Conservation (phyloP, 805 yeast genomes). For the Helenozyma baotianmanensis region DNA sequence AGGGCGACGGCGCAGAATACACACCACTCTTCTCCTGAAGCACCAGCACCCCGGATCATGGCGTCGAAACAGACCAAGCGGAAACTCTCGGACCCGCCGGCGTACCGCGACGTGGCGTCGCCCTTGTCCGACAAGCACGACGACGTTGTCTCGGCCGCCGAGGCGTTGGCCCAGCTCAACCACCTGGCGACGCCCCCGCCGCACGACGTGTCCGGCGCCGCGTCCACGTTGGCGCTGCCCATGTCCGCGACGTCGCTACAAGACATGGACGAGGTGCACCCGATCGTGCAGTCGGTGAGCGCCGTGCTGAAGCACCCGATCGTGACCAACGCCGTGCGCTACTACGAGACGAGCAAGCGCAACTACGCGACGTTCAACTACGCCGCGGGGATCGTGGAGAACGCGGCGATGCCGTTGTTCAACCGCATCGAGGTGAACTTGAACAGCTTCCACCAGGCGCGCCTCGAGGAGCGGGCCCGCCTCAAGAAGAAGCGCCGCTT, state of each 20-base stretch:
- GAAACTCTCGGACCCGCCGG: constrained; percentile 10
- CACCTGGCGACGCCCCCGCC: constrained; percentile 17
- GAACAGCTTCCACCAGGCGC: constrained; percentile 35
- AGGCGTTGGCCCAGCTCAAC: constrained; percentile 36
- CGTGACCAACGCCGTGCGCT: constrained; percentile 46
- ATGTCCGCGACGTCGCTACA: constrained; percentile 9
- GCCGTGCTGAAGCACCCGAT: constrained; percentile 38
- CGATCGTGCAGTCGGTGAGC: constrained; percentile 34
- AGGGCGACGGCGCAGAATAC: neutral
- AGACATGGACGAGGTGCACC: constrained; percentile 25
- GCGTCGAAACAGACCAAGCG: constrained; percentile 8
- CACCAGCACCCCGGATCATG: too few species aligned
- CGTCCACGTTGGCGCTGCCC: constrained; percentile 12
- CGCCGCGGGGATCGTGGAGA: constrained; percentile 58
- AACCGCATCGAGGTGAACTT: constrained; percentile 43
- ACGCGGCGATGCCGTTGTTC: constrained; percentile 52
- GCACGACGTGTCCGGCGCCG: constrained; percentile 3
- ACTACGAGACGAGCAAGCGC: constrained; percentile 43
- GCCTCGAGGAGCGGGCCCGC: constrained; percentile 16
- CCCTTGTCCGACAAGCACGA: constrained; percentile 7
- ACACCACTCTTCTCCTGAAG: neutral
- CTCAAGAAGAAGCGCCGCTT: constrained; percentile 11
- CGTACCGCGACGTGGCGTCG: neutral
- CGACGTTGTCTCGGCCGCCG: constrained; percentile 37
- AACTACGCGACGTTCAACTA: constrained; percentile 49